phyloP scores from a whole-genome alignment of 768 basidiomycete genomes.

The Rhodotorula toruloides region DNA sequence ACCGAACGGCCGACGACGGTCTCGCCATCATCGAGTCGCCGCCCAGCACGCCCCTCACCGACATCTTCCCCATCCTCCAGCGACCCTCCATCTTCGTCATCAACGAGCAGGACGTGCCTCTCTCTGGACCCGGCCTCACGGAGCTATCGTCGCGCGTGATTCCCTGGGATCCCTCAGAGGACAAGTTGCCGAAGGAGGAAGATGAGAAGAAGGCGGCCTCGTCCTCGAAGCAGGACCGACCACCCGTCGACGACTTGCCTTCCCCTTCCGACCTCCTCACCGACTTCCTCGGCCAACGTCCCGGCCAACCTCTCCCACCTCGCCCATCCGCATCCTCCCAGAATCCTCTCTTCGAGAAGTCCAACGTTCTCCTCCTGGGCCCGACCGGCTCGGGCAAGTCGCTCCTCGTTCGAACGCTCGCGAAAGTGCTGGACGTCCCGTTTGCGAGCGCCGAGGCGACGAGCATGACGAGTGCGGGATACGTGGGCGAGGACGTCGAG shows the following conservation, averaged over 20 bases:
- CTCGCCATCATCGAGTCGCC: too few relatives aligned
- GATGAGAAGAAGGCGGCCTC: background rate
- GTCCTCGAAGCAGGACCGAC: background rate
- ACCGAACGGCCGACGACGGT: too few relatives aligned
- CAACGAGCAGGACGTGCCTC: too few relatives aligned
- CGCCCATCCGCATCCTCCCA: background rate
- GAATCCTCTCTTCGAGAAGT: slow-evolving; percentile 61
- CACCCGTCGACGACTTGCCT: background rate
- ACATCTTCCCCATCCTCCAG: too few relatives aligned
- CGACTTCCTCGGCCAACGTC: slow-evolving; percentile 19
- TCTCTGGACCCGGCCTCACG: too few relatives aligned
- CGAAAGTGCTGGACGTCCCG: slow-evolving; percentile 82
- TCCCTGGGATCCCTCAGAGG: background rate
- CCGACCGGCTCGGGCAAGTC: slow-evolving; percentile 48
- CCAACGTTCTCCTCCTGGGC: slow-evolving; percentile 79
- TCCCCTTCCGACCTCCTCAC: slow-evolving; percentile 6
- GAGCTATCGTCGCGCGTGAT: too few relatives aligned
- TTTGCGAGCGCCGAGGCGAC: slow-evolving; percentile 93
- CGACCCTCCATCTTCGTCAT: too few relatives aligned
- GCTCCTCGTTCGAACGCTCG: slow-evolving; percentile 81
- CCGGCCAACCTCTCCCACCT: background rate
- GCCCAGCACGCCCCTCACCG: too few relatives aligned
- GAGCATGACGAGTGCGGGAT: slow-evolving; percentile 70
- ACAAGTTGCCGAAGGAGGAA: background rate
- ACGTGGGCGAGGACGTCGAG: slow-evolving; percentile 96